These are phyloP conservation scores for Verticillium zaregamsianum DNA, from an alignment of 2,329 filamentous ascomycete genomes.

Conservation along the genomic window DNA sequence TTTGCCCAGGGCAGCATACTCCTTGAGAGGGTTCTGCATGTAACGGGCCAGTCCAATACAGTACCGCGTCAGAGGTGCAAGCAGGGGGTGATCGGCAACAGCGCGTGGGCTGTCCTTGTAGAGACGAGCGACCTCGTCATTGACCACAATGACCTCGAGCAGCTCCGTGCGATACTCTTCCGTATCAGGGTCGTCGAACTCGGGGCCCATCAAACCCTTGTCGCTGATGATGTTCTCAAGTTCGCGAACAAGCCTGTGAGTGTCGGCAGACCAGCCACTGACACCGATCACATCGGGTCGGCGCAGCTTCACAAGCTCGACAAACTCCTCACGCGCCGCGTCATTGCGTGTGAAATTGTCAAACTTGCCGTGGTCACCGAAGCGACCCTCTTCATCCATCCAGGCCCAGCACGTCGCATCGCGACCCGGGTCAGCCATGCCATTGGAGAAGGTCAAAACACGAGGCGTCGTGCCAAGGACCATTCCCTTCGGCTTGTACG, in stretches of 20 bases:
- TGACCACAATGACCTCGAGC: constrained; percentile 85
- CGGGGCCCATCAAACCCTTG: constrained; percentile 70
- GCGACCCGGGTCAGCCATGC: constrained; percentile 66
- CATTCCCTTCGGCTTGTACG: constrained; percentile 93
- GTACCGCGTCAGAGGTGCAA: constrained; percentile 77
- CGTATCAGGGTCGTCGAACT: constrained; percentile 77
- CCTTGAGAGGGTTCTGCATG: constrained; percentile 91
- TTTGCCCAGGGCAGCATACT: constrained; percentile 88
- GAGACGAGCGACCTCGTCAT: constrained; percentile 93
- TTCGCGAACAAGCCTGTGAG: constrained; percentile 77
- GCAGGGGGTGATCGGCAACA: constrained; percentile 72
- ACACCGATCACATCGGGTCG: constrained; percentile 88
- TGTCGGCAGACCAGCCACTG: constrained; percentile 84
- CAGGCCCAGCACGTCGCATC: constrained; percentile 89
- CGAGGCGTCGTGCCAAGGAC: constrained; percentile 82
- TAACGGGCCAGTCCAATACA: constrained; percentile 87
- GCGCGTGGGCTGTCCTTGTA: constrained; percentile 89
- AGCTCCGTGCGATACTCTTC: constrained; percentile 72
- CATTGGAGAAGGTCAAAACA: constrained; percentile 83
- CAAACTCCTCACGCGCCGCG: constrained; percentile 63
- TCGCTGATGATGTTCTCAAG: constrained; percentile 74
- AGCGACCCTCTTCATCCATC: constrained; percentile 86
- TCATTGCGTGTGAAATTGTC: constrained; percentile 71
- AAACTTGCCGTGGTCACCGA: constrained; percentile 86
- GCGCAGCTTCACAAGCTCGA: constrained; percentile 72